Evolutionary conservation across 306 rosid species (phyloP), one percentile per base, ranked within the genome.

Genomic region (Prunus mira): DNA sequence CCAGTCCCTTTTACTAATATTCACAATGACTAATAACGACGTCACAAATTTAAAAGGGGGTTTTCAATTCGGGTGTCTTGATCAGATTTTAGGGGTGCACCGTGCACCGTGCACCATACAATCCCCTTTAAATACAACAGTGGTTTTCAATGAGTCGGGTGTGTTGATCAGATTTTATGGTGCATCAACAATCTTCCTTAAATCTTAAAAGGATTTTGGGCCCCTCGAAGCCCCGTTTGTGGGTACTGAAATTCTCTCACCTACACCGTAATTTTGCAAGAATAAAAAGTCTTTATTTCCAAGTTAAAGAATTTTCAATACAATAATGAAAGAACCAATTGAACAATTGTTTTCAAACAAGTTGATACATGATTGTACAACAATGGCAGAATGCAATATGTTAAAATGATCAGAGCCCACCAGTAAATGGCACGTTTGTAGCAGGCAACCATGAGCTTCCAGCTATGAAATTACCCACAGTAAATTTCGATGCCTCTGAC

Each of bases 371-470:
- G 18, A 17, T 32, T 30, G 17, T 19, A 38, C 15, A 62, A 28
- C n/a, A 34, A 65, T 65, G 49, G 47, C 15, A 18, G 13, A 65
- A 19, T 17, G 6, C 3, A 34, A 5, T 30, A 17, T 8, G 14
- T 32, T 32, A 9, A 24, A 15, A 60, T 9, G 34, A 46, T 80
- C 75, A 80, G 13, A 87, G 72, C 9, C 83, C 87, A 0, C 67
- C 15, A 27, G 58, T 25, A 69, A 89, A 89, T 8, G 89, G 89
- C 49, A 89, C 81, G 1, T 85, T 83, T 5, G 90, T 83, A 15
- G 72, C 82, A 0, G 84, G 85, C 75, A 89, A 54, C 93, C 90
- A 89, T 22, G 85, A 81, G 45, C 27, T 55, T 12, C 90, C 90
- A 3, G 72, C 90, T 18, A 89, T 86, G 71, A 89, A 79, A 70